These are phyloP conservation scores for Plasmodium gonderi DNA, from an alignment of 169 alveolate species.

Conservation along the genomic window DNA sequence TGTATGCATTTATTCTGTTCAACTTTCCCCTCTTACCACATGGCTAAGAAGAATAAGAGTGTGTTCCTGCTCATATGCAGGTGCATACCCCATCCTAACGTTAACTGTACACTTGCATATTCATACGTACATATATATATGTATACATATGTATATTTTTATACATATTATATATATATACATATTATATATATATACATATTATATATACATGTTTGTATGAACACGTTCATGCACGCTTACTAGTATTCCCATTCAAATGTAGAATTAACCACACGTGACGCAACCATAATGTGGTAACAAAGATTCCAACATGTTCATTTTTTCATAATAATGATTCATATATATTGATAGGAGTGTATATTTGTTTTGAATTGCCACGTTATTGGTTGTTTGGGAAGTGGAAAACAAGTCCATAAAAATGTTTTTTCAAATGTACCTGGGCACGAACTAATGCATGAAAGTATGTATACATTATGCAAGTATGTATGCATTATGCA, in stretches of 20 bases:
- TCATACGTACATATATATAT: background rate
- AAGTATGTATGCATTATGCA: background rate
- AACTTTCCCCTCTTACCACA: too few relatives aligned
- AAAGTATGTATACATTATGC: background rate
- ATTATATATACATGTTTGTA: background rate
- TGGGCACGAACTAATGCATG: background rate
- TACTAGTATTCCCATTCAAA: background rate
- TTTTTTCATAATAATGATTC: background rate
- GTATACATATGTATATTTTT: background rate
- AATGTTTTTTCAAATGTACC: background rate
- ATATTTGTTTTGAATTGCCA: background rate
- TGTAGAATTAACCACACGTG: background rate
- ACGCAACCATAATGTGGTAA: background rate
- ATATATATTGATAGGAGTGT: background rate
- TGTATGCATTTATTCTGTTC: too few relatives aligned
- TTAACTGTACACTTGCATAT: background rate
- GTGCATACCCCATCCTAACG: background rate
- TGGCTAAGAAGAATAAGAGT: too few relatives aligned
- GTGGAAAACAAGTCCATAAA: background rate
- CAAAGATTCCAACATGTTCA: background rate
- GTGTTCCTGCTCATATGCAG: background rate
- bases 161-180: background rate
- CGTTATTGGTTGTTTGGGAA: background rate
- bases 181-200: background rate
- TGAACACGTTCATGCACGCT: background rate